A percentile compares a stretch with the other conserved stretches of the same genome.
phyloP scores from a whole-genome alignment of 495 filamentous ascomycete species.

The Lophium mytilinum region DNA sequence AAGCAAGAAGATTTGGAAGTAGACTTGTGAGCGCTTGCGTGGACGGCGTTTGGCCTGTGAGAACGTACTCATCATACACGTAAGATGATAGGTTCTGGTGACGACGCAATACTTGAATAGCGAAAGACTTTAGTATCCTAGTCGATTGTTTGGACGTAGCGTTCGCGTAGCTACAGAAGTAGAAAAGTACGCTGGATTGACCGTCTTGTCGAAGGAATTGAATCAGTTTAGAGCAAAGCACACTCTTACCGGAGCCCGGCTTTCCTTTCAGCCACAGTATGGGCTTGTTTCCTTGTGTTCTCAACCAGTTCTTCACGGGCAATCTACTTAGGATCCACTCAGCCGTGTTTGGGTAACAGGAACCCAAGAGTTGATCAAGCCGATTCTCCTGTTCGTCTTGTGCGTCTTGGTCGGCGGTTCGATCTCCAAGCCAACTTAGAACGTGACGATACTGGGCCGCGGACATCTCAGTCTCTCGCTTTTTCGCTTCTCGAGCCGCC shows the following conservation, averaged over 20 bases:
- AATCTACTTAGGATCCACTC: slow-evolving; percentile 6
- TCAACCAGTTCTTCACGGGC: background rate
- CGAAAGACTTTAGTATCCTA: background rate
- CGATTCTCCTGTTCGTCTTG: background rate
- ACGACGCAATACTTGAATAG: background rate
- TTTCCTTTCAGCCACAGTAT: slow-evolving; percentile 13
- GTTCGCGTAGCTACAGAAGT: slow-evolving; percentile 3
- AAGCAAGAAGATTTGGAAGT: background rate
- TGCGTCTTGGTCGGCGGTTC: background rate
- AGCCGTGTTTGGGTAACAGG: background rate
- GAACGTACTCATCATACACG: background rate
- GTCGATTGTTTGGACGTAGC: background rate
- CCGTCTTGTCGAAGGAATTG: slow-evolving; percentile 1
- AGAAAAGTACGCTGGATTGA: slow-evolving; percentile 2
- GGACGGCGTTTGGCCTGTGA: background rate
- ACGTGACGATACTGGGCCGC: background rate
- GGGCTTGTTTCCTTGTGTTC: background rate
- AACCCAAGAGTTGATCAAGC: background rate
- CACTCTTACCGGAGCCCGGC: slow-evolving; percentile 13
- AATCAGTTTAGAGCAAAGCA: background rate
- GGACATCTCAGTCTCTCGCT: background rate
- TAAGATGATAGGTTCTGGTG: background rate
- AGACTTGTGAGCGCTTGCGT: background rate
- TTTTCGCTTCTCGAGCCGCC: background rate
- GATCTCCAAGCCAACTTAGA: background rate